A percentile compares a stretch with the other conserved stretches of the same genome.
Evolutionary conservation across 768 basidiomycete genomes (phyloP).

Genomic region (Russula dissimulans): DNA sequence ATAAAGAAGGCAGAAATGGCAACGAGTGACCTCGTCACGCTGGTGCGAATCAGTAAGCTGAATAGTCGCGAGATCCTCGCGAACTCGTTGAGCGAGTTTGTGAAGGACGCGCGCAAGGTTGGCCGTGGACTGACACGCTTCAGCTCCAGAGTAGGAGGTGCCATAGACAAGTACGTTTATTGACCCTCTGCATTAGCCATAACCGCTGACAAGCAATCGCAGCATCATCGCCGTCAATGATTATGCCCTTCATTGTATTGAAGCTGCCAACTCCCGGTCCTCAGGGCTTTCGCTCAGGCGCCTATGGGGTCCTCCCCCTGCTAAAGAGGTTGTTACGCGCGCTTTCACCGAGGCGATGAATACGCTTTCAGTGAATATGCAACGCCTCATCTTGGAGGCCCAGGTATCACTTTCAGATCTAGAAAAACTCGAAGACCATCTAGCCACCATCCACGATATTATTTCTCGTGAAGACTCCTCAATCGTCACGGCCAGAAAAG

Average conservation of each 20-base stretch:
- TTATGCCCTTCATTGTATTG: conserved; percentile 54
- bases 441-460: conserved; percentile 48
- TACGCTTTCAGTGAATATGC: conserved; percentile 42
- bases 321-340: conserved; percentile 38
- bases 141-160: conserved; percentile 57
- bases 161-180: conserved; percentile 56
- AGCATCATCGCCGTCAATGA: conserved; percentile 71
- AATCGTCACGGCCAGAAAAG: conserved; percentile 36
- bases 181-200: neutral
- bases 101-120: conserved; percentile 50
- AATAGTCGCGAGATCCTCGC: conserved; percentile 50
- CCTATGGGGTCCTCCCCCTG: conserved; percentile 28
- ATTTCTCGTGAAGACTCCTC: conserved; percentile 47
- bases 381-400: conserved; percentile 58
- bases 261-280: conserved; percentile 26
- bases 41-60: conserved; percentile 56
- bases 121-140: conserved; percentile 53
- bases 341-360: conserved; percentile 60
- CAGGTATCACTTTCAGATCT: conserved; percentile 48
- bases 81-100: conserved; percentile 43
- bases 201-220: neutral
- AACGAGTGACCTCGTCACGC: conserved; percentile 52
- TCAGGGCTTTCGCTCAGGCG: conserved; percentile 21
- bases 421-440: conserved; percentile 51
- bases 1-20: conserved; percentile 76